Evolutionary conservation across 345 rosid genomes (phyloP).

Genomic region (Rhodamnia rubescens): DNA sequence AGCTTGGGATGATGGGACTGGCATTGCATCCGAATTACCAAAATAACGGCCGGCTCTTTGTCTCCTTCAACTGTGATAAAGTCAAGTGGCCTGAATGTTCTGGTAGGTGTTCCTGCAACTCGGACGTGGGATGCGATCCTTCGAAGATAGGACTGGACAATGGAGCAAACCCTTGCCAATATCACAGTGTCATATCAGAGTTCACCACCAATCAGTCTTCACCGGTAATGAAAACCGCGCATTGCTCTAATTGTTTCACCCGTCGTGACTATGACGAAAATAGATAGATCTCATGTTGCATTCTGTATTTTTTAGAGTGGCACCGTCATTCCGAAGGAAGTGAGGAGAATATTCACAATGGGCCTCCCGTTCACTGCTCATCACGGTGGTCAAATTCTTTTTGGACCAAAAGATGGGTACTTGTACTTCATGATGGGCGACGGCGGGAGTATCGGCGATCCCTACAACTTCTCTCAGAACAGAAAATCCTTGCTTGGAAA

Average conservation of each 20-base stretch:
- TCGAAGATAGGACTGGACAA: constrained; percentile 49
- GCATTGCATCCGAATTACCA: constrained; percentile 70
- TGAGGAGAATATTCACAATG: constrained; percentile 85
- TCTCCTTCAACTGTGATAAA: constrained; percentile 78
- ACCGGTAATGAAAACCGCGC: constrained; percentile 19
- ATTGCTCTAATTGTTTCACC: neutral
- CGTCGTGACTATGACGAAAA: neutral
- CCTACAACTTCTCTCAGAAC: constrained; percentile 83
- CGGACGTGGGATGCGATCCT: constrained; percentile 76
- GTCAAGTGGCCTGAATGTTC: constrained; percentile 51
- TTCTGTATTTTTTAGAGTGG: constrained; percentile 33
- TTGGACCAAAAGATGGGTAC: constrained; percentile 83
- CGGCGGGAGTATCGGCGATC: constrained; percentile 62
- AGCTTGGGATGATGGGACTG: constrained; percentile 78
- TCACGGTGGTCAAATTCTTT: constrained; percentile 89
- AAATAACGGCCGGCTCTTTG: constrained; percentile 62
- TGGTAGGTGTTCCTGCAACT: constrained; percentile 77
- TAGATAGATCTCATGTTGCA: neutral
- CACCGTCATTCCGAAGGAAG: constrained; percentile 57
- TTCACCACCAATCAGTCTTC: constrained; percentile 48
- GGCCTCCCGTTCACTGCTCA: constrained; percentile 77
- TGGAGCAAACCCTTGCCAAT: constrained; percentile 70
- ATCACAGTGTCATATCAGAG: constrained; percentile 62
- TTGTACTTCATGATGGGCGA: constrained; percentile 90
- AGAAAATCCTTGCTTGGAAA: constrained; percentile 94